phyloP scores from a whole-genome alignment of 805 yeast species.

The Priceomyces medius region DNA sequence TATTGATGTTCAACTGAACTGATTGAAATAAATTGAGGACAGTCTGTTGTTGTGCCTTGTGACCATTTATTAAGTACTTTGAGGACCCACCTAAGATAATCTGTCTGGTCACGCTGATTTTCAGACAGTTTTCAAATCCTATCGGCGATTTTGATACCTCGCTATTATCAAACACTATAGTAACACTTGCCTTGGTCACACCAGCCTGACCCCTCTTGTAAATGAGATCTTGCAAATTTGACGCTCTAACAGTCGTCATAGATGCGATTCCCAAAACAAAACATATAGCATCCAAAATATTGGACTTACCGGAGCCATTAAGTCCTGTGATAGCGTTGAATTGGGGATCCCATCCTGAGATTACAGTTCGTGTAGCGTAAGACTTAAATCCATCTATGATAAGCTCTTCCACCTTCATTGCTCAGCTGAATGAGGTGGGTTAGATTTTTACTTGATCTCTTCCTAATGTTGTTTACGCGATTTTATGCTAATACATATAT shows the following conservation, averaged over 20 bases:
- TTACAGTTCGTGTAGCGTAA: conserved; percentile 94
- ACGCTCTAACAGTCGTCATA: conserved; percentile 93
- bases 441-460: not conserved
- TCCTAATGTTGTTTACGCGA: not conserved
- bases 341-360: conserved; percentile 92
- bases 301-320: conserved; percentile 97
- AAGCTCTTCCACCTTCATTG: conserved; percentile 91
- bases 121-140: conserved; percentile 74
- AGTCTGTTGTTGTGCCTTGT: conserved; percentile 91
- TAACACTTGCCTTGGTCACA: conserved; percentile 93
- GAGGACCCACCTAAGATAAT: conserved; percentile 88
- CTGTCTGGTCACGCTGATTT: conserved; percentile 89
- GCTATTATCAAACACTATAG: conserved; percentile 88
- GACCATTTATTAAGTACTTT: conserved; percentile 92
- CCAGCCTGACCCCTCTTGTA: conserved; percentile 99
- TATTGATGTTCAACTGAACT: conserved; percentile 92
- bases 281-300: conserved; percentile 94
- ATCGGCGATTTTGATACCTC: conserved; percentile 79
- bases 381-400: conserved; percentile 98
- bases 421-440: not conserved
- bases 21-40: conserved; percentile 89
- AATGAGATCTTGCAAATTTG: conserved; percentile 87
- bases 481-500: not conserved
- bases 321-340: conserved; percentile 97
- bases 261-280: conserved; percentile 96